Evolutionary conservation across 805 yeast genomes (phyloP), one percentile per base, ranked within the genome.

Genomic region (Saccharomycopsis vini): DNA sequence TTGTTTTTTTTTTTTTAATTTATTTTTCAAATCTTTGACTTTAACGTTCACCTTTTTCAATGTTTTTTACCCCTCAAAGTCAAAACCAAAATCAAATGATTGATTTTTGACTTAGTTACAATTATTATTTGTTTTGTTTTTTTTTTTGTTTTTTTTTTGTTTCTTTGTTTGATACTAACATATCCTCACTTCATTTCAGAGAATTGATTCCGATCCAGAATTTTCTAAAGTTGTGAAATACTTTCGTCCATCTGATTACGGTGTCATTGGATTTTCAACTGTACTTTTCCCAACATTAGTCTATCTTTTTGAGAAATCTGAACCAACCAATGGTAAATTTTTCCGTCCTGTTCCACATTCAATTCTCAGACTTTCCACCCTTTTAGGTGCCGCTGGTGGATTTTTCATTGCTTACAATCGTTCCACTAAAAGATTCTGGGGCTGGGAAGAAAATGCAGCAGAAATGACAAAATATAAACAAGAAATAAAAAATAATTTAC

Each of bases 171-270:
- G n/a, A 22, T 36, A 36, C 45, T 36, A 36, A 30, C 40, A 6
- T 21, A 2, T n/a, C 6, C 15, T 16, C n/a, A 10, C 7, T 15
- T 26, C 13, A 22, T 3, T 16, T 15, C 24, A 72, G 75, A 55
- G 71, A 44, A 86, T 85, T 54, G 95, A 85, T 59, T 69, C 73
- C 41, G 95, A 85, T 60, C 95, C 95, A 24, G 77, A 77, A 51
- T 82, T 85, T 63, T 56, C 60, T 31, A 71, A 84, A 47, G 95
- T 86, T 24, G 78, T 85, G 12, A 64, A 76, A 36, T 86, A 79
- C 64, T 75, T 84, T 64, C 72, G 95, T 58, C 60, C 73, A 18
- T 67, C 79, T 12, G 95, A 85, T 64, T 75, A 73, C 54, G 71
- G 67, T 5, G 60, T 67, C 16, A 61, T 76, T 69, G 74, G 67